Evolutionary conservation across 176 grass and related monocot species (phyloP).

Genomic region (Carex scoparia): DNA sequence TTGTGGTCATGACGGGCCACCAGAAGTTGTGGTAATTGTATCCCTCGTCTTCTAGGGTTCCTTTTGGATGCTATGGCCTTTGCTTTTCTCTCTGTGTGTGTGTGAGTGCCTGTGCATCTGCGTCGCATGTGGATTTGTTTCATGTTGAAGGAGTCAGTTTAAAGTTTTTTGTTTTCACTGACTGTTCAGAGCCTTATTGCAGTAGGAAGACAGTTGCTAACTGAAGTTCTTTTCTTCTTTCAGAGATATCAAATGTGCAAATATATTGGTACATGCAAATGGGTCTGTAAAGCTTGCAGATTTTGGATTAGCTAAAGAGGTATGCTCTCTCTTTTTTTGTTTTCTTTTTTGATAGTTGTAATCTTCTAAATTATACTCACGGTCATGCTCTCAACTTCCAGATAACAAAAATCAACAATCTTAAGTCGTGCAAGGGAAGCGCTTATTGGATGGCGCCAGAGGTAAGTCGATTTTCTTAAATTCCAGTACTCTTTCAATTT

Average conservation of each 20-base stretch:
- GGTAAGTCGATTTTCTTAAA: slow-evolving; percentile 40
- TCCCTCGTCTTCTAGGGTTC: neutral
- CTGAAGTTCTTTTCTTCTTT: neutral
- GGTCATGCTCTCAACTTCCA: slow-evolving; percentile 8
- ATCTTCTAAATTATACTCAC: slow-evolving; percentile 11
- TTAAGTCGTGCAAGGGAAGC: slow-evolving; percentile 98
- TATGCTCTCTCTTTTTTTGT: slow-evolving; percentile 22
- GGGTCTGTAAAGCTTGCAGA: slow-evolving; percentile 97
- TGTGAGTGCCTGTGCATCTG: neutral
- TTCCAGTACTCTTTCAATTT: neutral
- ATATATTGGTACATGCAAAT: slow-evolving; percentile 96
- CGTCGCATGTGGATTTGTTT: neutral
- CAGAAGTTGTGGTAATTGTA: neutral
- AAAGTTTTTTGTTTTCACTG: neutral
- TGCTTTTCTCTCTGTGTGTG: neutral
- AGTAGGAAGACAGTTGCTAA: slow-evolving; percentile 5
- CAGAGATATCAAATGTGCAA: slow-evolving; percentile 99
- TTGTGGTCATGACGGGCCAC: neutral
- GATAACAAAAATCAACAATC: slow-evolving; percentile 89
- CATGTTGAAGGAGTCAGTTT: neutral
- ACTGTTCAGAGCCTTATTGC: neutral
- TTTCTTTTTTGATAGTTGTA: slow-evolving; percentile 3
- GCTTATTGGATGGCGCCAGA: slow-evolving; percentile 99
- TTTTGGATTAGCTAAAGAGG: slow-evolving; percentile 99
- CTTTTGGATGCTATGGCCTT: neutral